Evolutionary conservation across 1,139 yeast species (phyloP), one percentile per base, ranked within the genome.

Genomic region (Candida albicans): DNA sequence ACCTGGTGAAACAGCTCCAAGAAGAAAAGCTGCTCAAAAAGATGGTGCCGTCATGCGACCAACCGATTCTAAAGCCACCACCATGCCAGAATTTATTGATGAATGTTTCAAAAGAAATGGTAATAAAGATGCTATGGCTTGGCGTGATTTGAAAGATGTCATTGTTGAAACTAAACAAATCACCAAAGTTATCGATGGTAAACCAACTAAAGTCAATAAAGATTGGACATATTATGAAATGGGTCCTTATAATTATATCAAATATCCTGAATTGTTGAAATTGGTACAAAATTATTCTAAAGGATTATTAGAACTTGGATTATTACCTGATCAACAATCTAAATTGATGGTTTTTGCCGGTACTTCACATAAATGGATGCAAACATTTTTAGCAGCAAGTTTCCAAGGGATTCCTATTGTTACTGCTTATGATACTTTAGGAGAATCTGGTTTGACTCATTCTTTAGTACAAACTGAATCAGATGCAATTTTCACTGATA

Each of bases 361-460:
- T 29, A 85, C 96, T 25, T 85, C 96, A 29, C 86, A 81, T 44
- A 81, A 80, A 59, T 93, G 99, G 99, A 79, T 93, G 86, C 88
- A 88, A 67, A 78, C 89, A 34, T 93, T 84, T 52, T 66, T 90
- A 52, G 96, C 91, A 12, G 76, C 87, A 42, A 79, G 81, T 56
- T 70, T 89, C 47, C 96, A 90, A 65, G 69, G 80, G 42, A 82
- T 95, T 49, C 88, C 98, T 22, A 79, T 87, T 49, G 99, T 90
- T 37, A 95, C 99, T 26, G 98, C 99, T 33, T 93, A 93, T 66
- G 99, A 93, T 65, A 91, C 99, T 33, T 75, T 93, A 52, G 99
- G 99, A 48, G 96, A 90, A 64, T 78, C 79, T 35, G 99, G 99
- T 31, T 77, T 93, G 60, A 86, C 85, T 47, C 96, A 87, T 65